These are phyloP conservation scores for Alopecurus myosuroides DNA, from an alignment of 176 grass and related monocot species.

Conservation along the genomic window DNA sequence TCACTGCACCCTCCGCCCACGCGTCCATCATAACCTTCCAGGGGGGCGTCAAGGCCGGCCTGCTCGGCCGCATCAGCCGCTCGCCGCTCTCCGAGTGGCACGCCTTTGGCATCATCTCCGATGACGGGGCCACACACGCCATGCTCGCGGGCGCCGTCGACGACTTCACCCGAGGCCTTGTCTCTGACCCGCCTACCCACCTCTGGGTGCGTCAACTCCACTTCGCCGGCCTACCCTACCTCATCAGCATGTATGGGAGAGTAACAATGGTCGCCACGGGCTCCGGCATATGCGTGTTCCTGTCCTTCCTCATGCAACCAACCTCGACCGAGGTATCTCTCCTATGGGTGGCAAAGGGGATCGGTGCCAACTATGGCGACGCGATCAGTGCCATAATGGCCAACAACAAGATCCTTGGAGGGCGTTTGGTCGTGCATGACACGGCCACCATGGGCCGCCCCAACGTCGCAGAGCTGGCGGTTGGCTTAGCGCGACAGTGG, in stretches of 20 bases:
- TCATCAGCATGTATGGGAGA: conserved; percentile 58
- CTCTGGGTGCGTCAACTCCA: conserved; percentile 54
- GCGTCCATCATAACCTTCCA: conserved; percentile 59
- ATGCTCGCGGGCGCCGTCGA: conserved; percentile 73
- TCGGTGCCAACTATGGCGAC: conserved; percentile 58
- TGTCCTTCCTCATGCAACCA: conserved; percentile 67
- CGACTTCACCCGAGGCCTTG: conserved; percentile 51
- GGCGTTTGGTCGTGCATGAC: conserved; percentile 50
- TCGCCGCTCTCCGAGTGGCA: conserved; percentile 75
- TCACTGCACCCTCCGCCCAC: conserved; percentile 47
- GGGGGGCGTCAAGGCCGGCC: conserved; percentile 42
- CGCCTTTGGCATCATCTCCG: conserved; percentile 75
- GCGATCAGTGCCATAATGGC: conserved; percentile 36
- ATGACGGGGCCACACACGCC: conserved; percentile 20
- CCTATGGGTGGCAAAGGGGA: conserved; percentile 63
- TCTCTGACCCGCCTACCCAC: conserved; percentile 35
- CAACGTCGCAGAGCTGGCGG: conserved; percentile 34
- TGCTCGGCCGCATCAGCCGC: conserved; percentile 67
- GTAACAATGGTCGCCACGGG: conserved; percentile 60
- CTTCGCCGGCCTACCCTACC: conserved; percentile 60
- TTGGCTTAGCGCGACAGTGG: conserved; percentile 43
- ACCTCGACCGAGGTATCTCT: conserved; percentile 45
- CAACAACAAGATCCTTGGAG: conserved; percentile 8
- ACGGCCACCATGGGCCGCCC: conserved; percentile 48
- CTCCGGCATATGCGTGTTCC: conserved; percentile 70